Base-by-base conservation (phyloP, 345 rosid species). In the Ceriops decandra region DNA sequence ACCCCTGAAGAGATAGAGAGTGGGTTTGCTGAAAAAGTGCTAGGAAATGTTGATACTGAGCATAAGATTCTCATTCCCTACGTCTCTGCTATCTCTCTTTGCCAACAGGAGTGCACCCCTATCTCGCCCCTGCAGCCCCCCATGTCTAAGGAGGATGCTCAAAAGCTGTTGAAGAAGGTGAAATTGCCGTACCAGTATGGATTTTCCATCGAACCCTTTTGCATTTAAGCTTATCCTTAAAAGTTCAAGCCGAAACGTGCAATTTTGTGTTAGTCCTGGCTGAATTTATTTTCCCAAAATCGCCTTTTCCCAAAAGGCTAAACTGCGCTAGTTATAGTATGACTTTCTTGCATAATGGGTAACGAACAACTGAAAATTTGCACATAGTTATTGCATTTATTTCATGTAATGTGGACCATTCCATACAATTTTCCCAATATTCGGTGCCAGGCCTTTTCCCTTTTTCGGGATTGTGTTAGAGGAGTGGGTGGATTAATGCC, bases 11-110 rank as follows among this genome's bases (percentile, higher is more conserved):
- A 95, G 77, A 5, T 95, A 59, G 99, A 85, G 38, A 95, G 97
- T 52, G 69, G 73, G 2, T 95, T 91, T 81, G 99, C 66, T 4
- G 99, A 91, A 13, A 95, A 83, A 80, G 97, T 95, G 49, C 64
- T 88, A 70, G 97, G 97, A 0, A 64, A 73, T 52, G 72, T 65
- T 67, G 71, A 82, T 78, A 88, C 93, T 16, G 97, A 95, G 72
- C 96, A 90, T 65, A 95, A 84, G 82, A 90, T 90, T 71, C 80
- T 95, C n/a, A 95, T 95, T 32, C 99, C 96, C 21, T 81, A 71
- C 27, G 58, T 84, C 26, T 84, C 96, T 19, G 90, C 90, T 52
- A 74, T 95, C 16, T 91, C 97, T 16, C 97, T 95, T 60, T 66
- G 96, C 1, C 80, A 84, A 74, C 92, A 77, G 42, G 72, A 85